A percentile compares a stretch with the other conserved stretches of the same genome.
Evolutionary conservation across 768 basidiomycete genomes (phyloP).

Genomic region (Gautieria morchelliformis): DNA sequence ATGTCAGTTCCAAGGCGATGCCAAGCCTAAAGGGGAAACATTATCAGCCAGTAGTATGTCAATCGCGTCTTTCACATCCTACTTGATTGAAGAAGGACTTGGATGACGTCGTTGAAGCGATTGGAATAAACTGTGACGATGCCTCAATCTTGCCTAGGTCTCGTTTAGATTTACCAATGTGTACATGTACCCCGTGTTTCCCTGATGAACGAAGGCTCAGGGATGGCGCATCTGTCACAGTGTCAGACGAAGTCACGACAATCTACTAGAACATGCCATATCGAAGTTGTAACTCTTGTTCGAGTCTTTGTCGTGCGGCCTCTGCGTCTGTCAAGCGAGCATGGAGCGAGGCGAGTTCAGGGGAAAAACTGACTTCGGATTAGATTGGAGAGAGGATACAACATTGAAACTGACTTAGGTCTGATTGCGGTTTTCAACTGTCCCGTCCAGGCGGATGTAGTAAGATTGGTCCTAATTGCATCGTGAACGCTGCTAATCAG

Average conservation of each 20-base stretch:
- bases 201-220: conserved; percentile 62
- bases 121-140: conserved; percentile 41
- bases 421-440: conserved; percentile 49
- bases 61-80: not conserved
- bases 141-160: conserved; percentile 42
- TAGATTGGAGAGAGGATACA: not conserved
- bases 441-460: conserved; percentile 13
- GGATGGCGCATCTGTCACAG: conserved; percentile 51
- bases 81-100: conserved; percentile 63
- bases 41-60: not conserved
- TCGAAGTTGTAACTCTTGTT: conserved; percentile 39
- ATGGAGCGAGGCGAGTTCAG: conserved; percentile 42
- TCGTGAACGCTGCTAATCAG: not conserved
- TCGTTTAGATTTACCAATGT: conserved; percentile 54
- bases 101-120: conserved; percentile 58
- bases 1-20: conserved; percentile 63
- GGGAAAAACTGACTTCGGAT: conserved; percentile 43
- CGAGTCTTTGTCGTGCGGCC: conserved; percentile 38
- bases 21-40: conserved; percentile 48
- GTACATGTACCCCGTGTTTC: conserved; percentile 66
- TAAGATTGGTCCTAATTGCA: not conserved
- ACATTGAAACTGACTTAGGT: conserved; percentile 40
- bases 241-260: not conserved
- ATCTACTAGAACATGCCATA: conserved; percentile 36
- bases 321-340: conserved; percentile 34